Evolutionary conservation across 164 flowering plant genomes (phyloP), one percentile per base, ranked within the genome.

Genomic region (Tinospora cordifolia): DNA sequence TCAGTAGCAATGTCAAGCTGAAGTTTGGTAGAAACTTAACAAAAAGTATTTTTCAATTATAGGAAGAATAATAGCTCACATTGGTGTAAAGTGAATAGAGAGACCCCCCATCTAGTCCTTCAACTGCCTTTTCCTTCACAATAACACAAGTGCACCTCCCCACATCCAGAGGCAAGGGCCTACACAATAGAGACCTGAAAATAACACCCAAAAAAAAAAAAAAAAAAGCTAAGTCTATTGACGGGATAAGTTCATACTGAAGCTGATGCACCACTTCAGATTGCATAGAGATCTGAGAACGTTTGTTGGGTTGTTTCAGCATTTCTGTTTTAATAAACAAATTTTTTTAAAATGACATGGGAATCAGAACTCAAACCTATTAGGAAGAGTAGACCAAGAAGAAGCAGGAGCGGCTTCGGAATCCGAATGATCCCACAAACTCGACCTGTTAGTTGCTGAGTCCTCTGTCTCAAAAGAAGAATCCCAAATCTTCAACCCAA

Each of bases 351-450:
- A 11, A 30, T 7, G 25, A 62, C 19, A 44, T 65, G 60, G 66
- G 27, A 60, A 59, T 2, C 62, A 39, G 22, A 46, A 69, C 15
- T 47, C 71, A 0, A 9, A 93, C 98, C 95, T 91, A 47, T 90
- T 93, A 2, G 98, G 94, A 71, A 93, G 67, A 60, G 88, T 86
- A 65, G 91, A 86, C 98, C 98, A 93, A 54, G 97, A 91, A 40
- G 98, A 90, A 79, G 91, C 97, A 3, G 98, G 98, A 3, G 96
- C 98, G 39, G 96, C 87, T 74, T 93, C 98, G 0, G 97, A 90
- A 81, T 91, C 97, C 0, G 98, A 93, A 71, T 73, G 83, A 62
- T 93, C 94, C 98, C 98, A 93, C 10, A 85, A 76, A 69, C 87
- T 84, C 11, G 72, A 69, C 30, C 85, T 78, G 51, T 51, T 76